Percentiles rank a stretch among this genome's conserved stretches.
Evolutionary conservation across 140 eudicot species (phyloP).

Genomic region (Oenanthe javanica): DNA sequence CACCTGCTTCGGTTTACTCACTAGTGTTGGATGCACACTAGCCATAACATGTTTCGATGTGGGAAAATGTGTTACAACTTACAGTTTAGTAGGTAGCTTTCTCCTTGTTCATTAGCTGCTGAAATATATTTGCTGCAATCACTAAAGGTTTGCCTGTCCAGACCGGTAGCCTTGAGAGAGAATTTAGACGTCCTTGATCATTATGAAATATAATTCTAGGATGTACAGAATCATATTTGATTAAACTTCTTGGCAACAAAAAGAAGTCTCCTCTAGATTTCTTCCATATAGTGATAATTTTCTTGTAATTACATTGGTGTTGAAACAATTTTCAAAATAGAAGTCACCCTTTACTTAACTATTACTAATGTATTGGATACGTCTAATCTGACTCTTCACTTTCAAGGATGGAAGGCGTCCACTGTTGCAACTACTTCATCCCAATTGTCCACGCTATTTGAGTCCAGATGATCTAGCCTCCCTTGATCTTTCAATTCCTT

Average conservation of each 20-base stretch:
- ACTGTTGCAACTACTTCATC: conserved; percentile 83
- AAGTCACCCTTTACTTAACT: neutral
- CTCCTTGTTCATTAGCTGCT: neutral
- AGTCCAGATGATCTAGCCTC: conserved; percentile 70
- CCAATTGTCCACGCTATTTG: conserved; percentile 70
- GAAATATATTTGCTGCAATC: neutral
- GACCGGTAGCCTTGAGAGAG: neutral
- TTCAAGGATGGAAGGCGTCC: conserved; percentile 74
- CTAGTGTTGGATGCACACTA: neutral
- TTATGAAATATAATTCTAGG: no score
- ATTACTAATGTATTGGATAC: neutral
- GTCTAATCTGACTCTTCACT: neutral
- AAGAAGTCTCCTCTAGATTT: neutral
- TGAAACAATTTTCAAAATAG: neutral
- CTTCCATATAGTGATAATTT: no score
- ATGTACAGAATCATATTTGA: neutral
- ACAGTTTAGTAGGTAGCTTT: neutral
- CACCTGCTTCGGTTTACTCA: neutral
- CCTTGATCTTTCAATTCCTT: conserved; percentile 57
- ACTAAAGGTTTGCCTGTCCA: neutral
- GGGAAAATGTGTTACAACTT: neutral
- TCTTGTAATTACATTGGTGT: neutral
- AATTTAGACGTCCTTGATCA: neutral
- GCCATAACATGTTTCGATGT: neutral
- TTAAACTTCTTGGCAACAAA: neutral